Evolutionary conservation across 768 basidiomycete genomes (phyloP), one percentile per base, ranked within the genome.

Genomic region (Collybia sordida): DNA sequence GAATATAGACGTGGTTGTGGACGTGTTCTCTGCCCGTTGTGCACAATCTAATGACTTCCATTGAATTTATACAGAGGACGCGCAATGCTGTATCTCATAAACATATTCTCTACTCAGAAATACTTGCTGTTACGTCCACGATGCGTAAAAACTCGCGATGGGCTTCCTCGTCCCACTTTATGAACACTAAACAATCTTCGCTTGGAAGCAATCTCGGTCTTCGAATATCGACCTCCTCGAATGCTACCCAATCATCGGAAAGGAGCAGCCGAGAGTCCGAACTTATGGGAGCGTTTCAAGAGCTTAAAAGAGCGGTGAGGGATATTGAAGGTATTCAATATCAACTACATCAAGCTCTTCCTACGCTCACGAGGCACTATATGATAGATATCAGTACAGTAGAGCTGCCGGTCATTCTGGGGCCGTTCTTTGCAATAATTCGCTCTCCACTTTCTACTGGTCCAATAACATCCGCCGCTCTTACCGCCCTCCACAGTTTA

Each of bases 141-240:
- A 98, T 99, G 95, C 90, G 96, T 67, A 93, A 94, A 75, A 98
- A 98, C 71, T 93, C 95, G 40, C 83, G 97, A 38, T 98, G 96
- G 96, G 89, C 95, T 15, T 83, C 89, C 11, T 80, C 81, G 39
- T 80, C 79, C 22, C 81, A 84, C 60, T 80, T 80, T 21, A 75
- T 82, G 59, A 75, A 78, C 46, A 70, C 80, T 43, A 76, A 81
- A 55, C 87, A 87, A 60, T 80, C 85, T 17, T 79, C 82, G 2
- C 70, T 93, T 35, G 88, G 88, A 41, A 86, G 76, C 60, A 86
- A 85, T 59, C 80, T 89, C 36, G 90, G 90, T 23, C 78, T 90
- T 39, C 77, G 88, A 43, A 78, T 87, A 58, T 76, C 83, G 7
- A 77, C 72, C 21, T 73, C 80, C 9, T 74, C 71, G 42, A 64